These are phyloP conservation scores for Pyrenophora tritici-repentis DNA, from an alignment of 2,329 filamentous ascomycete species.

Conservation along the genomic window DNA sequence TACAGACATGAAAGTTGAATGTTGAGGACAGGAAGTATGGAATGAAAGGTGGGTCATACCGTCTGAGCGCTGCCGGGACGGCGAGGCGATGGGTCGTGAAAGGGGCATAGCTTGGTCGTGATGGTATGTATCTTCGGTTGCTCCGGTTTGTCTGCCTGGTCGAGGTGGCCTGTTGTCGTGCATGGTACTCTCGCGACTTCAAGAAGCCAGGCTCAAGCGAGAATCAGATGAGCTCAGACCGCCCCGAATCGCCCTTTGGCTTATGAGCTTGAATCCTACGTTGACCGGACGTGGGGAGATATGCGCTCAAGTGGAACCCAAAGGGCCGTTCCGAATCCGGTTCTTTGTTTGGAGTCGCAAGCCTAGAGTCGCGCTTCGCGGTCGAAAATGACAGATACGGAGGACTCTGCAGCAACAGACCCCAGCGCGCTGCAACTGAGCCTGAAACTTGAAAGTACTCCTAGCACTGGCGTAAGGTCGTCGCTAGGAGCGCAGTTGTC, in stretches of 20 bases:
- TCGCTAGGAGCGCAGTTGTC: constrained; percentile 21
- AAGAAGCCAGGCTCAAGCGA: neutral
- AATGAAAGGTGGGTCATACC: constrained; percentile 20
- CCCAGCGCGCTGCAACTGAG: neutral
- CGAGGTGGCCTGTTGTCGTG: constrained; percentile 33
- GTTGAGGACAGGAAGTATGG: neutral
- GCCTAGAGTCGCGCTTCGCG: constrained; percentile 1
- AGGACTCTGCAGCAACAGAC: constrained; percentile 5
- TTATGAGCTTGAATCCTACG: constrained; percentile 8
- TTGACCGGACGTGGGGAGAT: constrained; percentile 24
- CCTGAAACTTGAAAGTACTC: neutral
- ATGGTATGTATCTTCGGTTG: constrained; percentile 21
- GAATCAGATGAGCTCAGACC: neutral
- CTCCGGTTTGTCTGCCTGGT: constrained; percentile 26
- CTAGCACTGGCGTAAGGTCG: constrained; percentile 5
- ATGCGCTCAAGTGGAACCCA: constrained; percentile 36
- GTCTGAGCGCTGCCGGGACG: constrained; percentile 36
- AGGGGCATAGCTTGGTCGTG: constrained; percentile 29
- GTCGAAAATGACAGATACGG: constrained; percentile 7
- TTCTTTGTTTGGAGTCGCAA: constrained; percentile 31
- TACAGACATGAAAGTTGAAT: neutral
- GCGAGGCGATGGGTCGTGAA: constrained; percentile 21
- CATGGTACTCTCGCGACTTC: constrained; percentile 21
- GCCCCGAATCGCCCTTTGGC: neutral
- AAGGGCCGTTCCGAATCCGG: constrained; percentile 34